Evolutionary conservation across 129 eudicot species (phyloP).

Genomic region (Arctium minus): DNA sequence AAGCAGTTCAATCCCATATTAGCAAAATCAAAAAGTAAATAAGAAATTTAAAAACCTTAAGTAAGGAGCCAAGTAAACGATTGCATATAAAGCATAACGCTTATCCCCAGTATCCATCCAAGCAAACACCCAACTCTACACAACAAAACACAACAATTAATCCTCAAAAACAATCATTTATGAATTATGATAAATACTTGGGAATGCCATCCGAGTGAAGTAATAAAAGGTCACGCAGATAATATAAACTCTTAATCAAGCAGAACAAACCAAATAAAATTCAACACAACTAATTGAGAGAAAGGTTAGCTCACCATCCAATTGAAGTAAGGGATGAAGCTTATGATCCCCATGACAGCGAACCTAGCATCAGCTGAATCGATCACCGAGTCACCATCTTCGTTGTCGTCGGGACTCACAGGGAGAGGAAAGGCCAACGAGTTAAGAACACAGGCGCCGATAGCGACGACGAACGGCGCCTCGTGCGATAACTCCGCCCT

Average conservation of each 20-base stretch:
- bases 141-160: neutral
- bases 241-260: neutral
- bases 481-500: slow-evolving; percentile 62
- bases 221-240: neutral
- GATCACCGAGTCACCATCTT: slow-evolving; percentile 50
- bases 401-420: slow-evolving; percentile 41
- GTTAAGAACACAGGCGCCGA: slow-evolving; percentile 71
- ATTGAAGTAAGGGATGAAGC: slow-evolving; percentile 94
- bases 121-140: slow-evolving; percentile 97
- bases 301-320: slow-evolving; percentile 64
- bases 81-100: slow-evolving; percentile 76
- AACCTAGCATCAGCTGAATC: slow-evolving; percentile 74
- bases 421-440: slow-evolving; percentile 63
- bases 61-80: slow-evolving; percentile 88
- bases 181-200: neutral
- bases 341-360: slow-evolving; percentile 90
- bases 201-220: neutral
- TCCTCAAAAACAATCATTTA: neutral
- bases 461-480: slow-evolving; percentile 72
- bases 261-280: neutral
- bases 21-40: neutral
- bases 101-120: slow-evolving; percentile 79
- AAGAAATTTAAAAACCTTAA: slow-evolving; percentile 48
- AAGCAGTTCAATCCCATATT: neutral
- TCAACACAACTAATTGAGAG: neutral